Conservation (phyloP, 2,329 filamentous ascomycete genomes). For the Curvularia verruculosa region DNA sequence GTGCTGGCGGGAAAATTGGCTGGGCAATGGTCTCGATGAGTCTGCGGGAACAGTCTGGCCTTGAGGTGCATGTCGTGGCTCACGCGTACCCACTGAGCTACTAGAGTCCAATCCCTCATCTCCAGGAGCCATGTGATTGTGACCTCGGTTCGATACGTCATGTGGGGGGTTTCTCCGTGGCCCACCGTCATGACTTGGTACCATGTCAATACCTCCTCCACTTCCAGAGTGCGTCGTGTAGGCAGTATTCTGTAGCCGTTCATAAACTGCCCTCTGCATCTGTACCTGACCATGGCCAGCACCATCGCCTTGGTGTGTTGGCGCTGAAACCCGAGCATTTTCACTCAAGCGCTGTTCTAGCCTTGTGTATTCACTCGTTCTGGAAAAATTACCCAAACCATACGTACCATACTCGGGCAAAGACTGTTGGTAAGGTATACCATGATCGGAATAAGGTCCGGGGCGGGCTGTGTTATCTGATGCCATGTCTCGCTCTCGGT, state of each 20-base stretch:
- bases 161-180: constrained; percentile 17
- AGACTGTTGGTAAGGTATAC: neutral
- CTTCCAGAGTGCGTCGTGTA: constrained; percentile 9
- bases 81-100: constrained; percentile 11
- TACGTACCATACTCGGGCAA: neutral
- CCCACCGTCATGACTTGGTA: constrained; percentile 17
- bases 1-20: constrained; percentile 10
- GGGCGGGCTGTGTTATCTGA: no score
- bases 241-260: constrained; percentile 19
- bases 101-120: constrained; percentile 13
- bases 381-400: constrained; percentile 4
- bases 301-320: neutral
- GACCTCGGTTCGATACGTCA: constrained; percentile 21
- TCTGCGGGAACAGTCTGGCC: neutral
- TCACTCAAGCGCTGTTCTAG: constrained; percentile 32
- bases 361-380: constrained; percentile 11
- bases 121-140: constrained; percentile 3
- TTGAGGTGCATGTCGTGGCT: neutral
- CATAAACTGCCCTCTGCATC: constrained; percentile 24
- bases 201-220: constrained; percentile 6
- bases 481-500: neutral
- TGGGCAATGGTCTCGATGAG: constrained; percentile 10
- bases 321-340: constrained; percentile 21
- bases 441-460: neutral
- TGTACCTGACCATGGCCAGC: constrained; percentile 19